phyloP scores from a whole-genome alignment of 2,329 filamentous ascomycete species.

The Exutisphaerella laricina region DNA sequence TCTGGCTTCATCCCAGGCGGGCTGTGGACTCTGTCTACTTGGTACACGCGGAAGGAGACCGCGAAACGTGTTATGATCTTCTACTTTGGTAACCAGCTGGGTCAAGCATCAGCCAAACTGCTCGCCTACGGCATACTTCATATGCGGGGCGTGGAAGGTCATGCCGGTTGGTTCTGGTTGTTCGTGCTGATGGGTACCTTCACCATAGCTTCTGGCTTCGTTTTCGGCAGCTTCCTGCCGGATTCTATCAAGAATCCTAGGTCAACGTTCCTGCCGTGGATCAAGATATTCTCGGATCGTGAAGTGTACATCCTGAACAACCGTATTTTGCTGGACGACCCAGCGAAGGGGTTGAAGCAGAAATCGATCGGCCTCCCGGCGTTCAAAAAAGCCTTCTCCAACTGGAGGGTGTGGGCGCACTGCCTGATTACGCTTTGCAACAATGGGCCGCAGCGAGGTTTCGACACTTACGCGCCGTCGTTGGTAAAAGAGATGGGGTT shows the following conservation, averaged over 20 bases:
- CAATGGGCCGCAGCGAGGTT: slow-evolving; percentile 30
- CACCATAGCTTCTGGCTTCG: slow-evolving; percentile 31
- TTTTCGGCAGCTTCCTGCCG: slow-evolving; percentile 32
- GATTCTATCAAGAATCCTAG: slow-evolving; percentile 30
- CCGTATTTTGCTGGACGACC: slow-evolving; percentile 29
- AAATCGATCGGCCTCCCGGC: slow-evolving; percentile 29
- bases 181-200: slow-evolving; percentile 32
- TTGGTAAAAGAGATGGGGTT: slow-evolving; percentile 30
- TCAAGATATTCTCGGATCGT: slow-evolving; percentile 26
- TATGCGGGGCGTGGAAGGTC: slow-evolving; percentile 22
- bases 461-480: slow-evolving; percentile 33
- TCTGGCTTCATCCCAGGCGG: slow-evolving; percentile 46
- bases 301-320: slow-evolving; percentile 30
- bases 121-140: slow-evolving; percentile 40
- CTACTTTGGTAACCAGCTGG: slow-evolving; percentile 44
- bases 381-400: slow-evolving; percentile 30
- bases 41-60: slow-evolving; percentile 45
- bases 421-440: slow-evolving; percentile 32
- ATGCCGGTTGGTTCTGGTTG: slow-evolving; percentile 27
- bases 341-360: slow-evolving; percentile 29
- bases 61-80: slow-evolving; percentile 44
- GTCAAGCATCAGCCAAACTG: slow-evolving; percentile 38
- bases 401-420: slow-evolving; percentile 32
- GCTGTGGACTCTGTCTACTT: slow-evolving; percentile 45
- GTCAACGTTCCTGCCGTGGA: slow-evolving; percentile 25